Conservation (phyloP, 2,329 filamentous ascomycete genomes). For the Mycosphaerella sp. region DNA sequence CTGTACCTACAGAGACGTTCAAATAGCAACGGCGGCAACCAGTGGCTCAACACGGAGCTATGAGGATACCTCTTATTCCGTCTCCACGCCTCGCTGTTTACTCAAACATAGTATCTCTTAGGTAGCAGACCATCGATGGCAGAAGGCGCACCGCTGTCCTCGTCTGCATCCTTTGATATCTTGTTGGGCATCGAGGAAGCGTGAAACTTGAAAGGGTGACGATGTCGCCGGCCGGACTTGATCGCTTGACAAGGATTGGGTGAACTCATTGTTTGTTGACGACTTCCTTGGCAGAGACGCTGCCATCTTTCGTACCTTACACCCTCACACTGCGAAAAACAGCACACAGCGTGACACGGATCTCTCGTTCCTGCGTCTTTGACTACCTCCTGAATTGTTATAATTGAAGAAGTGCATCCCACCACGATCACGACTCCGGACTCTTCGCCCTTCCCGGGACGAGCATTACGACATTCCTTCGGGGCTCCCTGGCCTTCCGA, state of each 20-base stretch:
- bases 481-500: conserved; percentile 2
- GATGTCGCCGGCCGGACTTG: neutral
- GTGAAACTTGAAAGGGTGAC: neutral
- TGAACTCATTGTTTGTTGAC: neutral
- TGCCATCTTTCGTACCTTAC: neutral
- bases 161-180: too few relatives aligned
- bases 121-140: neutral
- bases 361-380: neutral
- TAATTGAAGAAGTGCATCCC: too few relatives aligned
- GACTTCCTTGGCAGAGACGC: neutral
- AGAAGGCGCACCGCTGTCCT: neutral
- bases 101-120: neutral
- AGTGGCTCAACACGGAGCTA: neutral
- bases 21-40: neutral
- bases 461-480: neutral
- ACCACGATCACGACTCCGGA: too few relatives aligned
- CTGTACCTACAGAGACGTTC: too few relatives aligned
- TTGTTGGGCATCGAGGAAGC: neutral
- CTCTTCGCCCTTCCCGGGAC: neutral
- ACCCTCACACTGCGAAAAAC: neutral
- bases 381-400: too few relatives aligned
- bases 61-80: neutral
- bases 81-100: conserved; percentile 3
- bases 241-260: neutral
- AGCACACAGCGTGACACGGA: neutral